Conservation (phyloP, 345 rosid genomes). For the Cochlearia excelsa region DNA sequence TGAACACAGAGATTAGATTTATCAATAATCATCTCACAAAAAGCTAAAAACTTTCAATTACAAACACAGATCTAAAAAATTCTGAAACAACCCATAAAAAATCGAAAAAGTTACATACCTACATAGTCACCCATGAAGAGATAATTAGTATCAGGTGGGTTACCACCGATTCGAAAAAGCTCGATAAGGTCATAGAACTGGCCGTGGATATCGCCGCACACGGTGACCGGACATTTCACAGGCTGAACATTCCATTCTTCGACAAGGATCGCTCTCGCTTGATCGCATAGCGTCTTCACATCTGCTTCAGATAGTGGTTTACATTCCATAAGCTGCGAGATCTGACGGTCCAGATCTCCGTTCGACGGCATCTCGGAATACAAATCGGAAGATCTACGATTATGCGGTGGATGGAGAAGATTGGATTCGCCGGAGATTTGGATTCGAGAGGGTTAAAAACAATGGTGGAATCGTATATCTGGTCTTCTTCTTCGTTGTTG, state of each 20-base stretch:
- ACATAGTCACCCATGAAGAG: constrained; percentile 99
- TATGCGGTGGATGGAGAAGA: neutral
- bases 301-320: constrained; percentile 86
- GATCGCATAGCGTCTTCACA: constrained; percentile 90
- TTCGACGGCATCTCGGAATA: constrained; percentile 62
- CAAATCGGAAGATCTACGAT: neutral
- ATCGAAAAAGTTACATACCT: constrained; percentile 48
- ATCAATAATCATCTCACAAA: neutral
- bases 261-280: constrained; percentile 88
- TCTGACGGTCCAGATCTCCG: constrained; percentile 97
- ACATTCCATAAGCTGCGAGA: constrained; percentile 97
- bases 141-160: constrained; percentile 92
- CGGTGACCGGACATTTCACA: constrained; percentile 97
- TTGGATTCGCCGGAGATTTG: constrained; percentile 5
- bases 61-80: neutral
- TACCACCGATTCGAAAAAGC: constrained; percentile 93
- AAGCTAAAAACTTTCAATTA: neutral
- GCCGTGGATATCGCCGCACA: constrained; percentile 99
- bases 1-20: constrained; percentile 1
- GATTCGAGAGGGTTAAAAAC: neutral
- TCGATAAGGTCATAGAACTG: constrained; percentile 97
- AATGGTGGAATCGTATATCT: constrained; percentile 2
- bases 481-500: neutral
- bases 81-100: neutral
- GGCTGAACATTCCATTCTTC: constrained; percentile 99